Percentiles rank a stretch among this genome's conserved stretches.
These are phyloP conservation scores for Pestalotiopsis sp. DNA, from an alignment of 2,329 filamentous ascomycete genomes.

Conservation along the genomic window DNA sequence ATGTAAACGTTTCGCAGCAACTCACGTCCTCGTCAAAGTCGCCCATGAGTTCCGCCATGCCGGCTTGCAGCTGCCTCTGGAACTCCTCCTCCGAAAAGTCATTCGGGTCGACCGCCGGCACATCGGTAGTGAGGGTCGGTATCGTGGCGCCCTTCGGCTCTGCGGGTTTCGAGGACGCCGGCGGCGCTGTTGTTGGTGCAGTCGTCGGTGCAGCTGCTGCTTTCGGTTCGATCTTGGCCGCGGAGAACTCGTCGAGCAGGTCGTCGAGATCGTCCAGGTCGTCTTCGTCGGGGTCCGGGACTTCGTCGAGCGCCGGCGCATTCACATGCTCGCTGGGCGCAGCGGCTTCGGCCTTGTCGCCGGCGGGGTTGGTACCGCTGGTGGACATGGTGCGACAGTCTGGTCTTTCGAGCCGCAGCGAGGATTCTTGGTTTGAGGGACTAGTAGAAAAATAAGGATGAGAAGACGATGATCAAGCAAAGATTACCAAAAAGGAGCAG, in stretches of 20 bases:
- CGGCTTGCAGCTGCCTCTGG: slow-evolving; percentile 81
- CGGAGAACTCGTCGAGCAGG: slow-evolving; percentile 88
- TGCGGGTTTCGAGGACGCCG: slow-evolving; percentile 1
- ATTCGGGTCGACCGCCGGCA: slow-evolving; percentile 36
- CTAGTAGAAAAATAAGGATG: neutral
- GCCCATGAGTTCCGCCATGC: slow-evolving; percentile 83
- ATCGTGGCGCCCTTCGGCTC: slow-evolving; percentile 16
- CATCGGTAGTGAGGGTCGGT: slow-evolving; percentile 24
- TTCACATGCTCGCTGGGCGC: slow-evolving; percentile 24
- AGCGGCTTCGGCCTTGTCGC: slow-evolving; percentile 14
- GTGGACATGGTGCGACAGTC: neutral
- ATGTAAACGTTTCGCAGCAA: slow-evolving; percentile 3
- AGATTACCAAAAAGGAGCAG: neutral
- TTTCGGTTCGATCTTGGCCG: slow-evolving; percentile 59
- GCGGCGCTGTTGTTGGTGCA: slow-evolving; percentile 16
- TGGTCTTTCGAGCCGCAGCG: neutral
- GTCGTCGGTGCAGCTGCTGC: slow-evolving; percentile 25
- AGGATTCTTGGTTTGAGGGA: neutral
- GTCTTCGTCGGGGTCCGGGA: slow-evolving; percentile 90
- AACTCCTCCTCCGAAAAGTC: slow-evolving; percentile 74
- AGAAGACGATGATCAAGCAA: neutral
- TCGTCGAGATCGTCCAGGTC: slow-evolving; percentile 93
- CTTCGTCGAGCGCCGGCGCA: slow-evolving; percentile 50
- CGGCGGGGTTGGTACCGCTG: neutral
- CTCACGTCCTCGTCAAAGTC: slow-evolving; percentile 66